A percentile compares a stretch with the other conserved stretches of the same genome.
Evolutionary conservation across 805 yeast species (phyloP).

Genomic region (Starmerella khaoyaiensis): DNA sequence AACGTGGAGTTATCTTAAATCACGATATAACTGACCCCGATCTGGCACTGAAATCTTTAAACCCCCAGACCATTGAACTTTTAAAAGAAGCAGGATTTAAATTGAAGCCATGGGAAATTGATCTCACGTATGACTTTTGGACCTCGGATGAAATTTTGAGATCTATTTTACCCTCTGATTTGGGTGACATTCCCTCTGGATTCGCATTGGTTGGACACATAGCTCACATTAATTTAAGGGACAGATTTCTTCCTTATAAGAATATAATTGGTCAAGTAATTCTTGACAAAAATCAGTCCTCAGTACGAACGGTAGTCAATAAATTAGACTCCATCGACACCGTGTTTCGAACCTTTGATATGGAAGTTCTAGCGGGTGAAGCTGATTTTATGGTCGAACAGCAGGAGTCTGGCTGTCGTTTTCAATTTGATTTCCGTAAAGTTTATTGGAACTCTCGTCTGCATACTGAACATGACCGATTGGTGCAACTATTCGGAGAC

Average conservation of each 20-base stretch:
- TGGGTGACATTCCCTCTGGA: constrained; percentile 74
- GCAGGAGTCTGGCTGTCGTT: constrained; percentile 72
- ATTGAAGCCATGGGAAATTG: constrained; percentile 41
- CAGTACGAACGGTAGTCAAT: constrained; percentile 75
- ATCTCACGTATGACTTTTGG: constrained; percentile 70
- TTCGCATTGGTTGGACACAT: constrained; percentile 90
- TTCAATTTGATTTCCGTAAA: constrained; percentile 77
- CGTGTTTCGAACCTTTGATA: constrained; percentile 77
- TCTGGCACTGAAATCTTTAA: constrained; percentile 29
- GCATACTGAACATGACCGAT: constrained; percentile 82
- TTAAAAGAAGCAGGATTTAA: constrained; percentile 37
- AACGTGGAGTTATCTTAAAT: constrained; percentile 48
- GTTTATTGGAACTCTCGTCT: constrained; percentile 97
- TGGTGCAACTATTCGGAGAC: constrained; percentile 45
- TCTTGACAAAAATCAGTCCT: constrained; percentile 61
- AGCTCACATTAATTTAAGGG: constrained; percentile 79
- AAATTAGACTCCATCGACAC: constrained; percentile 79
- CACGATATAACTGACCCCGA: constrained; percentile 29
- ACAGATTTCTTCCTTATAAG: constrained; percentile 74
- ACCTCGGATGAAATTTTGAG: constrained; percentile 72
- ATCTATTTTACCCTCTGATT: constrained; percentile 61
- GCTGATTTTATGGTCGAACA: constrained; percentile 67
- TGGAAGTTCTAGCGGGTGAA: constrained; percentile 83
- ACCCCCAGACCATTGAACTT: constrained; percentile 34
- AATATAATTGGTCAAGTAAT: constrained; percentile 76